Conservation (phyloP, 768 basidiomycete genomes). For the Suillus luteus region DNA sequence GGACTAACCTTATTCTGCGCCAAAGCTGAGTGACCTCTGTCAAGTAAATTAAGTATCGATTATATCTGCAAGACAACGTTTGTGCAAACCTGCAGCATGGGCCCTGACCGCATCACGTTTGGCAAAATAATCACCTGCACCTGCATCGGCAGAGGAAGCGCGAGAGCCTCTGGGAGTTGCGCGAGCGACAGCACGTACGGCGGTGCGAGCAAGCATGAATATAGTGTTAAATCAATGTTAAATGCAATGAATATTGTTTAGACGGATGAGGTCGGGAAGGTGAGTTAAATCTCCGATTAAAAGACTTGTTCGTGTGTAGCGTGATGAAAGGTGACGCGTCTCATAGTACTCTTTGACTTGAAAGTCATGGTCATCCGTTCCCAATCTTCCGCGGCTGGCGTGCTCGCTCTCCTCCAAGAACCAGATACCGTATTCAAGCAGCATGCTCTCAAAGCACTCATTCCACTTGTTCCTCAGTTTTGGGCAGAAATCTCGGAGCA, state of each 20-base stretch:
- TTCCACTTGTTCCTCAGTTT: slow-evolving; percentile 85
- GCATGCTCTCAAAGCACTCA: slow-evolving; percentile 86
- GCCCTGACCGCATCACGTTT: slow-evolving; percentile 59
- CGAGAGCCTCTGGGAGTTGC: slow-evolving; percentile 36
- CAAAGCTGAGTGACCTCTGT: slow-evolving; percentile 78
- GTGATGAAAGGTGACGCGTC: slow-evolving; percentile 53
- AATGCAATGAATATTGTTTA: slow-evolving; percentile 23
- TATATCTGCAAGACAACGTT: slow-evolving; percentile 11
- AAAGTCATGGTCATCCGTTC: slow-evolving; percentile 63
- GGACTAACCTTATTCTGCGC: slow-evolving; percentile 82
- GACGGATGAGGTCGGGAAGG: slow-evolving; percentile 30
- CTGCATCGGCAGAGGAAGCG: slow-evolving; percentile 42
- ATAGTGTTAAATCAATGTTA: slow-evolving; percentile 31
- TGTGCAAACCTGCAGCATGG: slow-evolving; percentile 62
- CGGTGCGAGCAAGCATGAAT: slow-evolving; percentile 52
- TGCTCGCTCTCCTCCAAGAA: slow-evolving; percentile 89
- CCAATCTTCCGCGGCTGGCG: slow-evolving; percentile 85
- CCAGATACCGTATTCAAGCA: slow-evolving; percentile 85
- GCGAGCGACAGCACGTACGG: slow-evolving; percentile 51
- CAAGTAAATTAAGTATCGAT: slow-evolving; percentile 15
- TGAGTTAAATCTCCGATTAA: slow-evolving; percentile 32
- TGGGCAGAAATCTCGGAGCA: slow-evolving; percentile 99
- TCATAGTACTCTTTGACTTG: slow-evolving; percentile 15
- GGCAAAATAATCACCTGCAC: slow-evolving; percentile 47
- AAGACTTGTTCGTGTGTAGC: slow-evolving; percentile 20